Evolutionary conservation across 2,329 filamentous ascomycete species (phyloP).

Genomic region (Ophiostoma fasciatum): DNA sequence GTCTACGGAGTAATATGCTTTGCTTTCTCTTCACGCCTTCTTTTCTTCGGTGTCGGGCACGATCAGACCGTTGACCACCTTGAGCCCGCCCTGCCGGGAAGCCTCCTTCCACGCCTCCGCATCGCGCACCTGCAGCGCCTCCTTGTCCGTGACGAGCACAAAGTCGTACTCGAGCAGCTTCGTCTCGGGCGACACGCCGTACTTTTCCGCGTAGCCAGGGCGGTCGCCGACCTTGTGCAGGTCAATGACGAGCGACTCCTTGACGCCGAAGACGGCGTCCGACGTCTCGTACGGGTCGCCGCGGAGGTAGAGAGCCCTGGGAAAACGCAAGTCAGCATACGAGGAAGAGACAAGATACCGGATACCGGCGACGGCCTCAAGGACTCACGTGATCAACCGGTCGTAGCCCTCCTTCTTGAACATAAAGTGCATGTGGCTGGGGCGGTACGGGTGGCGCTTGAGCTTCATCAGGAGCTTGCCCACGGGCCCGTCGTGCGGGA

Average conservation of each 20-base stretch:
- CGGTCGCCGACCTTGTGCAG: conserved; percentile 33
- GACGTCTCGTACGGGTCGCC: conserved; percentile 70
- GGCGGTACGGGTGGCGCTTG: conserved; percentile 59
- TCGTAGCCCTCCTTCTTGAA: conserved; percentile 69
- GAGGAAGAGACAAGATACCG: too few species aligned
- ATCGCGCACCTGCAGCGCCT: conserved; percentile 52
- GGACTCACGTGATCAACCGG: conserved; percentile 68
- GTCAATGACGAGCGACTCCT: conserved; percentile 62
- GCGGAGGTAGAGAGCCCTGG: conserved; percentile 59
- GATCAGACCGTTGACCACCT: conserved; percentile 60
- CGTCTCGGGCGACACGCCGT: conserved; percentile 47
- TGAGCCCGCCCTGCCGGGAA: too few species aligned
- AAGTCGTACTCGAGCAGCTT: conserved; percentile 59
- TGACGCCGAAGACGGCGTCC: conserved; percentile 78
- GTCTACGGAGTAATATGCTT: too few species aligned
- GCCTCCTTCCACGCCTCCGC: conserved; percentile 46
- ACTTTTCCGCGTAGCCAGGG: conserved; percentile 40
- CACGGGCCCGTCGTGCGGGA: conserved; percentile 73
- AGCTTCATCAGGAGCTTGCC: conserved; percentile 52
- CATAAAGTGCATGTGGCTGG: conserved; percentile 79
- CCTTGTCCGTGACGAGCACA: conserved; percentile 56
- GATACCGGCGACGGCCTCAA: too few species aligned
- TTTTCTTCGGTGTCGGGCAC: conserved; percentile 48
- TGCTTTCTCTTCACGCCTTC: too few species aligned
- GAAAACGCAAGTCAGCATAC: too few species aligned